Conservation (phyloP, 352 stramenopile genomes). For the Globisporangium iwayamae region DNA sequence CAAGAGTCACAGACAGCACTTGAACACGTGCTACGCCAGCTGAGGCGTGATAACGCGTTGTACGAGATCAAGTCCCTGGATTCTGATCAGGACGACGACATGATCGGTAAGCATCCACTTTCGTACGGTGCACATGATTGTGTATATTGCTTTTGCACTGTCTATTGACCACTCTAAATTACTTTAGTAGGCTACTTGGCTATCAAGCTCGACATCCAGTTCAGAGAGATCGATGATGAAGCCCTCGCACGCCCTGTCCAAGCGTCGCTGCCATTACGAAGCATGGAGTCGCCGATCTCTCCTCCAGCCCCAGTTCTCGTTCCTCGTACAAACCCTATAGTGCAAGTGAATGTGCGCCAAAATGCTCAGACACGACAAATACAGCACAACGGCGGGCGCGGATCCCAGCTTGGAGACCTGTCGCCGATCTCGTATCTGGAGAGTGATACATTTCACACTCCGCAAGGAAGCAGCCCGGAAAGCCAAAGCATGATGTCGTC, state of each 20-base stretch:
- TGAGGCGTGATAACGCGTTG: slow-evolving; percentile 29
- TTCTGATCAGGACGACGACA: background rate
- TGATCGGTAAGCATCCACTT: slow-evolving; percentile 13
- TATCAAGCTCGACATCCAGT: slow-evolving; percentile 20
- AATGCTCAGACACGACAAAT: background rate
- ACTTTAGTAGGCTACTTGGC: slow-evolving; percentile 22
- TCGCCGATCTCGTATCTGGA: slow-evolving; percentile 12
- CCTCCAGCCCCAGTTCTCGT: slow-evolving; percentile 4
- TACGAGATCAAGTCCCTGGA: slow-evolving; percentile 34
- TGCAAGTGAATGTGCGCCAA: slow-evolving; percentile 3
- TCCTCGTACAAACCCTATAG: background rate
- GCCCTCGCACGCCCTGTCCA: background rate
- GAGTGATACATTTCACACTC: slow-evolving; percentile 8
- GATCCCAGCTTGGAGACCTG: background rate
- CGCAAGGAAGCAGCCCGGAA: background rate
- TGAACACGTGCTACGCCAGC: slow-evolving; percentile 26
- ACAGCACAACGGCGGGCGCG: background rate
- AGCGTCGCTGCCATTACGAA: background rate
- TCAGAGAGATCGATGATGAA: background rate
- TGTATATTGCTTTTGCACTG: background rate
- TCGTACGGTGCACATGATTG: background rate
- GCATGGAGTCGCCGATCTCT: background rate
- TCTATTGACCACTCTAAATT: slow-evolving; percentile 2
- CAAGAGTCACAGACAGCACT: slow-evolving; percentile 12
- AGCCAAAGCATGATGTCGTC: background rate